phyloP scores from a whole-genome alignment of 1,284 basidiomycete species.

The Chondrostereum purpureum region DNA sequence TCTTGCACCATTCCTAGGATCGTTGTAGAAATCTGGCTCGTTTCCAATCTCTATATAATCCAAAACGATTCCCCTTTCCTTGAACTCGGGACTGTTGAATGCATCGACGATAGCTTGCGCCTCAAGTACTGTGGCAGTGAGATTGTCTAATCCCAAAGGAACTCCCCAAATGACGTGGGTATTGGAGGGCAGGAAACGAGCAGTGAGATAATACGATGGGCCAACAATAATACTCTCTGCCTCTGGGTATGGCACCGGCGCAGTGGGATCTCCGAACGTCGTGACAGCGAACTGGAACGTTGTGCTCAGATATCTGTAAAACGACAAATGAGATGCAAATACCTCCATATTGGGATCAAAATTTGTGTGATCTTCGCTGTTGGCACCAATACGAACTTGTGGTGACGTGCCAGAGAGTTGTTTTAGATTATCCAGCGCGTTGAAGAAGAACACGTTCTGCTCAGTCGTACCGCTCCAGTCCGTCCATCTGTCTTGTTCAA shows the following conservation, averaged over 20 bases:
- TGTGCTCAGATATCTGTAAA: background rate
- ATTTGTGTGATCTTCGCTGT: constrained; percentile 45
- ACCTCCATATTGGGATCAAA: constrained; percentile 39
- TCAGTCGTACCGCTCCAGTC: constrained; percentile 51
- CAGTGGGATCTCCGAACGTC: constrained; percentile 42
- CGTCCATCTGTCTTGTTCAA: constrained; percentile 63
- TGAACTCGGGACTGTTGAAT: constrained; percentile 39
- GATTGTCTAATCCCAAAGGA: constrained; percentile 51
- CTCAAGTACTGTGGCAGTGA: constrained; percentile 54
- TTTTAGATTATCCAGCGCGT: constrained; percentile 48
- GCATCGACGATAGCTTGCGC: constrained; percentile 48
- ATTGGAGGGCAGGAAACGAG: constrained; percentile 48
- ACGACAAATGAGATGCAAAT: constrained; percentile 9
- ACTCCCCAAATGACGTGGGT: constrained; percentile 68
- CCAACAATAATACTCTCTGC: constrained; percentile 51
- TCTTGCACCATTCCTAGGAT: constrained; percentile 40
- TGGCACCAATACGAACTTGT: constrained; percentile 54
- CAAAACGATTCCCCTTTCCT: constrained; percentile 38
- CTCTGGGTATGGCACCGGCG: constrained; percentile 58
- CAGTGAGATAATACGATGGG: constrained; percentile 41
- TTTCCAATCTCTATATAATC: constrained; percentile 60
- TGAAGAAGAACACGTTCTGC: constrained; percentile 51
- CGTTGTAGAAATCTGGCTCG: constrained; percentile 60
- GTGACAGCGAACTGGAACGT: constrained; percentile 34
- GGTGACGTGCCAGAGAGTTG: constrained; percentile 48